These are phyloP conservation scores for Phytophthora pini DNA, from an alignment of 352 stramenopile genomes.

Conservation along the genomic window DNA sequence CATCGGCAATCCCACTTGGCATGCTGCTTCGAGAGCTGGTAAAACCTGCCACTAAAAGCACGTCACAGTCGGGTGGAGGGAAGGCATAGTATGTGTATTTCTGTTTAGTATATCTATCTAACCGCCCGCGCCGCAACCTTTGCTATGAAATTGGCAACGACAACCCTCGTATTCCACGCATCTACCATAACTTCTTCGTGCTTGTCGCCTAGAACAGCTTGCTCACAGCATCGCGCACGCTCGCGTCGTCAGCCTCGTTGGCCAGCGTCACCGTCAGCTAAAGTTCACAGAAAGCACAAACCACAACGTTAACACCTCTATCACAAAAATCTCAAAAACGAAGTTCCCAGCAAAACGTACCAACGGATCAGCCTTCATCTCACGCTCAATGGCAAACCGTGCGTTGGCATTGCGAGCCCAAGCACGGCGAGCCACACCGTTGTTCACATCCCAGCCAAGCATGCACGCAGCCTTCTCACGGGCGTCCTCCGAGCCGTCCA, in stretches of 20 bases:
- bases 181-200: conserved; percentile 25
- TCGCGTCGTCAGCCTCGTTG: conserved; percentile 49
- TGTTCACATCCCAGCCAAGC: conserved; percentile 92
- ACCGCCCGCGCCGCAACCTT: background rate
- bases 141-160: background rate
- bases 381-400: conserved; percentile 79
- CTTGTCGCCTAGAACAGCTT: conserved; percentile 45
- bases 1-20: too few species aligned
- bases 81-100: conserved; percentile 16
- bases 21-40: background rate
- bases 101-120: conserved; percentile 20
- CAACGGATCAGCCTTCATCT: conserved; percentile 84
- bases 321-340: background rate
- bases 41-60: too few species aligned
- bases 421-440: conserved; percentile 79
- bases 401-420: conserved; percentile 90
- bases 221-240: conserved; percentile 50
- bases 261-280: conserved; percentile 66
- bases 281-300: conserved; percentile 14
- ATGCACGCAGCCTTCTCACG: conserved; percentile 71
- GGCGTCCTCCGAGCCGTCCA: conserved; percentile 79
- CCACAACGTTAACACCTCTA: conserved; percentile 5
- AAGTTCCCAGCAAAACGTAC: conserved; percentile 31
- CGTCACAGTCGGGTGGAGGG: background rate
- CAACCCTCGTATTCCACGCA: conserved; percentile 7